A percentile compares a stretch with the other conserved stretches of the same genome.
Evolutionary conservation across 176 grass and related monocot species (phyloP).

Genomic region (Urochloa ruziziensis): DNA sequence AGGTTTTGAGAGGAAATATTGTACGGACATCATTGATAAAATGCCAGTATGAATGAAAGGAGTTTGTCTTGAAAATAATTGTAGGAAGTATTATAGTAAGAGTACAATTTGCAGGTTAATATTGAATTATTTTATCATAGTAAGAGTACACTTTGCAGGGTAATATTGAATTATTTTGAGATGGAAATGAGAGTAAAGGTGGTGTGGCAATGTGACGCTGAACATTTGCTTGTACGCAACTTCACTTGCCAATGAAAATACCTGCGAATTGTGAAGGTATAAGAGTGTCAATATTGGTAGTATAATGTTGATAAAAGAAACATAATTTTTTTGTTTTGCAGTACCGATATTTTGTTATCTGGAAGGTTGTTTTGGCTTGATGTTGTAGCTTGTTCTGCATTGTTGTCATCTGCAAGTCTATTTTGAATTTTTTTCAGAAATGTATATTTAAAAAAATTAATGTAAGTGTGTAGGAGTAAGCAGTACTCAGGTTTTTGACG

Average conservation of each 20-base stretch:
- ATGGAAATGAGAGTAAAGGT: too few relatives aligned
- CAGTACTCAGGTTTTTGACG: not conserved
- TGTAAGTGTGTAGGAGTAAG: not conserved
- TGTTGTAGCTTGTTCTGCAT: not conserved
- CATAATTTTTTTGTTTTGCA: not conserved
- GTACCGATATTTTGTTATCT: not conserved
- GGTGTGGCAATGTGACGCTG: not conserved
- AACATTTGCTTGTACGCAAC: not conserved
- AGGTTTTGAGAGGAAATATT: too few relatives aligned
- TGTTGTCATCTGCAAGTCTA: not conserved
- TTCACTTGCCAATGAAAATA: not conserved
- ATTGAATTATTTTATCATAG: too few relatives aligned
- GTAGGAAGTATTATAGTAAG: too few relatives aligned
- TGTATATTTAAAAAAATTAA: not conserved
- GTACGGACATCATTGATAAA: too few relatives aligned
- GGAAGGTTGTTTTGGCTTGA: not conserved
- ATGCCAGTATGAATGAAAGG: too few relatives aligned
- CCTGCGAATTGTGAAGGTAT: not conserved
- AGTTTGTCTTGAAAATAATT: too few relatives aligned
- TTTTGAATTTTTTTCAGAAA: not conserved
- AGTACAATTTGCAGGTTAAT: too few relatives aligned
- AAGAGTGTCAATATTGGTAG: not conserved
- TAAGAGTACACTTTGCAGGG: too few relatives aligned
- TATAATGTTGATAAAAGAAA: too few relatives aligned
- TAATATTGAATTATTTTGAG: too few relatives aligned